A percentile compares a stretch with the other conserved stretches of the same genome.
These are phyloP conservation scores for Teunomyces barrocoloradensis DNA, from an alignment of 805 yeast species.

Conservation along the genomic window DNA sequence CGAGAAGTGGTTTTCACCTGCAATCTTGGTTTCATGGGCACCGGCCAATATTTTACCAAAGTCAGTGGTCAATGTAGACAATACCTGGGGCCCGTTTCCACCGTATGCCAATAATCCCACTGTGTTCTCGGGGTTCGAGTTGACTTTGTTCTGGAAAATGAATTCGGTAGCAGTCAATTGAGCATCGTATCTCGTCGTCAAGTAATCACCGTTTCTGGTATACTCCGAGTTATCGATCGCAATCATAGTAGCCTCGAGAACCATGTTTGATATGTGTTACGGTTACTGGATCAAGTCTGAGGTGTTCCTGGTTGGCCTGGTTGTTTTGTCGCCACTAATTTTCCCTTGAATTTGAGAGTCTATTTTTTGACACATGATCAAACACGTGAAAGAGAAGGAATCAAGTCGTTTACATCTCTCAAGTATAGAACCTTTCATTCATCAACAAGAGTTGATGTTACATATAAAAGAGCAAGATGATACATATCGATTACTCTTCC, in stretches of 20 bases:
- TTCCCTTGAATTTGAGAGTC: background rate
- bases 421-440: too few species aligned
- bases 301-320: background rate
- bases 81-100: constrained; percentile 80
- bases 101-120: constrained; percentile 90
- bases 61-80: constrained; percentile 83
- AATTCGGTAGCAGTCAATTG: constrained; percentile 87
- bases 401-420: too few species aligned
- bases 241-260: constrained; percentile 92
- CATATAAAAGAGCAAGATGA: too few species aligned
- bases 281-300: background rate
- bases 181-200: constrained; percentile 85
- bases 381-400: too few species aligned
- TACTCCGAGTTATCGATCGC: constrained; percentile 94
- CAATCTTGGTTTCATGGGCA: constrained; percentile 71
- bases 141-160: constrained; percentile 81
- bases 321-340: constrained; percentile 3
- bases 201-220: constrained; percentile 93
- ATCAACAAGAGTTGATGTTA: too few species aligned
- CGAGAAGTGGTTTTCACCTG: constrained; percentile 64
- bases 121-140: constrained; percentile 89
- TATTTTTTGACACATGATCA: too few species aligned
- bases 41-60: constrained; percentile 84
- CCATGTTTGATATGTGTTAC: constrained; percentile 51
- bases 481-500: too few species aligned